These are phyloP conservation scores for Castanopsis chinensis DNA, from an alignment of 306 rosid species.

Conservation along the genomic window DNA sequence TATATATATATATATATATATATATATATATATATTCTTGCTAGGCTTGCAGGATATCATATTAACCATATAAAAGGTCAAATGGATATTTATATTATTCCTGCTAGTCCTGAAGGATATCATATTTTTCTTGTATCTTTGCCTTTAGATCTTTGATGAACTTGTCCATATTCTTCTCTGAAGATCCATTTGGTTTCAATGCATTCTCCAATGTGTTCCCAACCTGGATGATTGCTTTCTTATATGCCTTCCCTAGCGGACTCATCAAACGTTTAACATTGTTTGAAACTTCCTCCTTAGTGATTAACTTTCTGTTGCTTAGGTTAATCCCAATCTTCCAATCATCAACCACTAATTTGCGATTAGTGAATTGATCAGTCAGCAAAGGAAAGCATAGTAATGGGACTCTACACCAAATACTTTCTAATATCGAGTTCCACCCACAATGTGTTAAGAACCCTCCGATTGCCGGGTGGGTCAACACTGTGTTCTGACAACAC, in stretches of 20 bases:
- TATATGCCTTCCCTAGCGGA: slow-evolving; percentile 28
- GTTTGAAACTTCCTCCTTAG: slow-evolving; percentile 27
- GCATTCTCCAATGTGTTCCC: slow-evolving; percentile 40
- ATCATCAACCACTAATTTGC: slow-evolving; percentile 57
- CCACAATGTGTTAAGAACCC: slow-evolving; percentile 65
- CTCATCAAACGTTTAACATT: slow-evolving; percentile 41
- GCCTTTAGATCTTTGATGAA: slow-evolving; percentile 35
- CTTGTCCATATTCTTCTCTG: slow-evolving; percentile 31
- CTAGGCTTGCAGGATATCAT: neutral
- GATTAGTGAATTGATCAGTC: slow-evolving; percentile 64
- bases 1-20: too few species aligned
- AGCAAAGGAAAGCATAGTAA: slow-evolving; percentile 50
- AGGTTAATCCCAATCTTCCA: slow-evolving; percentile 59
- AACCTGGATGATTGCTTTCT: slow-evolving; percentile 24
- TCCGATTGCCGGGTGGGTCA: slow-evolving; percentile 49
- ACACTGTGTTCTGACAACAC: slow-evolving; percentile 49
- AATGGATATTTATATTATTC: too few species aligned
- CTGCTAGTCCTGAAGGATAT: neutral
- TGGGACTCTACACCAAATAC: slow-evolving; percentile 50
- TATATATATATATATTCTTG: too few species aligned
- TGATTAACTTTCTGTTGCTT: slow-evolving; percentile 4
- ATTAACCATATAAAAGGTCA: too few species aligned
- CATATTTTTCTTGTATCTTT: neutral
- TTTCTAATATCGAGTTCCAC: slow-evolving; percentile 61
- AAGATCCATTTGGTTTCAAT: slow-evolving; percentile 37